These are phyloP conservation scores for Arachnomyces sp. DNA, from an alignment of 2,329 filamentous ascomycete genomes.

Conservation along the genomic window DNA sequence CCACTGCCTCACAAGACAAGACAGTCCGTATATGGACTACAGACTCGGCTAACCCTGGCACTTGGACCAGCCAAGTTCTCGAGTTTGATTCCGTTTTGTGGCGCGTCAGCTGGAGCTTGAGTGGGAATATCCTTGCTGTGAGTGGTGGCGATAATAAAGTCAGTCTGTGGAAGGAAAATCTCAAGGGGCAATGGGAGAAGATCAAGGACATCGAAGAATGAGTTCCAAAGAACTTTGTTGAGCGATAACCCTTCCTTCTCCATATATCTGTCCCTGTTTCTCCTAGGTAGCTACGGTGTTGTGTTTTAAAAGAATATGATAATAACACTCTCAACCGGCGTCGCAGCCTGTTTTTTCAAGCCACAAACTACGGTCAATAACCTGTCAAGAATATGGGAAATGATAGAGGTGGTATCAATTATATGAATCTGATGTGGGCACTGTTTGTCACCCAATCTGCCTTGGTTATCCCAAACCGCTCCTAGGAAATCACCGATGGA, in stretches of 20 bases:
- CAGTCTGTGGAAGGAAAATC: constrained; percentile 95
- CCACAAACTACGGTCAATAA: too few relatives aligned
- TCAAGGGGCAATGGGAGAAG: constrained; percentile 93
- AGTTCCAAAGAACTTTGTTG: background rate
- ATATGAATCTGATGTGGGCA: too few relatives aligned
- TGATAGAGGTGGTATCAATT: too few relatives aligned
- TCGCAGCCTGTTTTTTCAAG: background rate
- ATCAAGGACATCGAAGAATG: constrained; percentile 94
- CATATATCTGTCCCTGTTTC: too few relatives aligned
- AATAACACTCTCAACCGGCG: background rate
- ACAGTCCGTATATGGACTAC: constrained; percentile 95
- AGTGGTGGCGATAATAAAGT: constrained; percentile 95
- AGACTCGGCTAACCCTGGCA: constrained; percentile 54
- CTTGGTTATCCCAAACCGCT: too few relatives aligned
- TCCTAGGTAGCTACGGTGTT: too few relatives aligned
- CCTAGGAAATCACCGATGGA: too few relatives aligned
- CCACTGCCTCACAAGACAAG: constrained; percentile 90
- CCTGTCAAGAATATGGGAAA: too few relatives aligned
- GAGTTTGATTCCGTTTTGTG: constrained; percentile 84
- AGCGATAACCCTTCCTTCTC: too few relatives aligned
- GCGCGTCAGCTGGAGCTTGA: constrained; percentile 96
- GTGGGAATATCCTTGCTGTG: constrained; percentile 90
- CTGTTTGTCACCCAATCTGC: too few relatives aligned
- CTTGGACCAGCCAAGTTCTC: constrained; percentile 80
- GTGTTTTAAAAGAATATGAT: too few relatives aligned